phyloP scores from a whole-genome alignment of 1,284 basidiomycete genomes.

The Cutaneotrichosporon cyanovorans region DNA sequence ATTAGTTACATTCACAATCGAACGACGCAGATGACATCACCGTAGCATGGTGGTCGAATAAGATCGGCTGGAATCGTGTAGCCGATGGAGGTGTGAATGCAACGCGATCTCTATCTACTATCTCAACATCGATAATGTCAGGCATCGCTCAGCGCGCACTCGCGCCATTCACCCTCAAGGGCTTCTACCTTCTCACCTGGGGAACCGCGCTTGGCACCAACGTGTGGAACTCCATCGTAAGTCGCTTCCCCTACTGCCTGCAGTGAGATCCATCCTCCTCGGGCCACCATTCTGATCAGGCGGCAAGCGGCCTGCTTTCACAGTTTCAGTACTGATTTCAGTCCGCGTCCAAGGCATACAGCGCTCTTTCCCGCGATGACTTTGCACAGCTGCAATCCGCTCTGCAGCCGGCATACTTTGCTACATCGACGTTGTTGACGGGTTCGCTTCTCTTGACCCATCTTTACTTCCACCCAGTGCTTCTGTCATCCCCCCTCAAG shows the following conservation, averaged over 20 bases:
- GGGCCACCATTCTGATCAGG: too few species aligned
- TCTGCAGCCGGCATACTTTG: slow-evolving; percentile 68
- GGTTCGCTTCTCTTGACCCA: slow-evolving; percentile 57
- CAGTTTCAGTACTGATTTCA: slow-evolving; percentile 7
- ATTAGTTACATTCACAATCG: too few species aligned
- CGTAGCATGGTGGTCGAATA: too few species aligned
- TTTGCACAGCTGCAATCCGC: slow-evolving; percentile 67
- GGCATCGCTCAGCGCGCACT: slow-evolving; percentile 23
- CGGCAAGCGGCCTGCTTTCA: too few species aligned
- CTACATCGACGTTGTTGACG: slow-evolving; percentile 54
- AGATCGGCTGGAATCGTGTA: too few species aligned
- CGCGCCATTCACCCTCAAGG: slow-evolving; percentile 43
- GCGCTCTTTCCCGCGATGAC: slow-evolving; percentile 53
- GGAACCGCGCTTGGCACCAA: slow-evolving; percentile 43
- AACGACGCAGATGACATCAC: too few species aligned
- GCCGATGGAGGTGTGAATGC: too few species aligned
- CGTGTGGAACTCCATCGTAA: slow-evolving; percentile 39
- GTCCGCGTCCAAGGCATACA: slow-evolving; percentile 28
- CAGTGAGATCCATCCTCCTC: background rate
- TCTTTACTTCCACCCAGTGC: slow-evolving; percentile 58
- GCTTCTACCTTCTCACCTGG: slow-evolving; percentile 46
- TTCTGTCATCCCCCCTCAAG: slow-evolving; percentile 48
- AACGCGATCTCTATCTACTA: too few species aligned
- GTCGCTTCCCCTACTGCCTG: slow-evolving; percentile 12
- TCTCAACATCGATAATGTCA: slow-evolving; percentile 18